phyloP scores from a whole-genome alignment of 148 eudicot species.

The Limonium bicolor region DNA sequence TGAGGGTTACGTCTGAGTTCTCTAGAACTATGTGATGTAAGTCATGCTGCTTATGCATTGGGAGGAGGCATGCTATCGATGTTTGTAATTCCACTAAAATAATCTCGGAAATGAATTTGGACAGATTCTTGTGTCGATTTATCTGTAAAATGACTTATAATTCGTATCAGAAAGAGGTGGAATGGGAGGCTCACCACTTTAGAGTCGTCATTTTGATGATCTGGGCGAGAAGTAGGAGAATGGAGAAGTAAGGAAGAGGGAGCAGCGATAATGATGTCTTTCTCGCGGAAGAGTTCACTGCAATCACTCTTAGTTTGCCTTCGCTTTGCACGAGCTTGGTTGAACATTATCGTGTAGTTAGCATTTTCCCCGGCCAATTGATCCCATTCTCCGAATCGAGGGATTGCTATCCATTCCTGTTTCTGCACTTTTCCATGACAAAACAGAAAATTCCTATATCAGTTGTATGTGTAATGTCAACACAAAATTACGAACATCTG shows the following conservation, averaged over 20 bases:
- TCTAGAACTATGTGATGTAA: not conserved
- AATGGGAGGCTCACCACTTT: not conserved
- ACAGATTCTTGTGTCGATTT: not conserved
- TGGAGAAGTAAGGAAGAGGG: not conserved
- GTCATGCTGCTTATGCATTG: not conserved
- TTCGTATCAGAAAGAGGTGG: not conserved
- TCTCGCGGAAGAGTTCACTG: conserved; percentile 11
- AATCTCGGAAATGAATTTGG: too few species aligned
- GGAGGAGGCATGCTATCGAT: too few species aligned
- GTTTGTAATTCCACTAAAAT: too few species aligned
- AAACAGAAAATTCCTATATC: too few species aligned
- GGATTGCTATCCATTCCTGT: conserved; percentile 18
- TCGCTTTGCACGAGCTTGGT: conserved; percentile 28
- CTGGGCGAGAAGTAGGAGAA: not conserved
- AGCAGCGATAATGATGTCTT: not conserved
- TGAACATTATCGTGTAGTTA: conserved; percentile 36
- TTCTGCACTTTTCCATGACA: too few species aligned
- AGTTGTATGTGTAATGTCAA: too few species aligned
- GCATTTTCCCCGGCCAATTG: conserved; percentile 17
- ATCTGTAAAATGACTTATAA: not conserved
- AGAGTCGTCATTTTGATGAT: not conserved
- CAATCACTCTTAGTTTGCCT: conserved; percentile 22
- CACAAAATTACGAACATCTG: too few species aligned
- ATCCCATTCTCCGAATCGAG: conserved; percentile 46
- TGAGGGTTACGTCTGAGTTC: not conserved